Evolutionary conservation across 129 eudicot species (phyloP), one percentile per base, ranked within the genome.

Genomic region (Calendula officinalis): DNA sequence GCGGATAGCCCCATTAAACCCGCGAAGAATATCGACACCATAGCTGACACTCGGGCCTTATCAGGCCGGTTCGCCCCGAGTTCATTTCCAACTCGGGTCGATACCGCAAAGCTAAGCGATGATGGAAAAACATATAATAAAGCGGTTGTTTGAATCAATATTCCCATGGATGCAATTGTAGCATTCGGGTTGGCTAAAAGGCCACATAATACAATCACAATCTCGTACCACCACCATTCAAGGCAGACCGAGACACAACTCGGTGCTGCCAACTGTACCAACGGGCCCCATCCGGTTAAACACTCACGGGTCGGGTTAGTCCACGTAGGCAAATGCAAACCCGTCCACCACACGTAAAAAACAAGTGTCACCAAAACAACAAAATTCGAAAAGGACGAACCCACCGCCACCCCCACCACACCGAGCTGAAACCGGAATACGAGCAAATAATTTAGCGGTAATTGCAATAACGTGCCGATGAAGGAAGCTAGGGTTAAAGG

Each of bases 161-260:
- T 70, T 3, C 95, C 95, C 95, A 87, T 84, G 0, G 95, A 87
- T 0, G 95, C 95, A 56, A 87, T 83, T 0, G 86, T 78, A 33
- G 91, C 82, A 8, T 67, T 81, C 14, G 95, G 91, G 78, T 77
- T 77, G 37, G 49, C 78, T 3, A 87, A 54, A 0, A 87, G 72
- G 52, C 95, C 95, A 36, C 95, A 87, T 3, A 87, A 46, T 12
- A 87, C 86, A 33, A 83, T 86, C 84, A 86, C 83, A 62, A 86
- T 83, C 75, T 86, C 95, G 30, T 86, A 86, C 95, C 95, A 86
- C 95, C 95, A 86, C 95, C 95, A 86, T 56, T 86, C 95, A 2
- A 86, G 82, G 14, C 95, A 87, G 4, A 87, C 95, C 5, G 91
- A 87, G 9, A 87, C 88, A 66, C 95, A 87, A 38, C 91, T 87